phyloP scores from a whole-genome alignment of 176 grass and related monocot genomes.

The Puya raimondii region DNA sequence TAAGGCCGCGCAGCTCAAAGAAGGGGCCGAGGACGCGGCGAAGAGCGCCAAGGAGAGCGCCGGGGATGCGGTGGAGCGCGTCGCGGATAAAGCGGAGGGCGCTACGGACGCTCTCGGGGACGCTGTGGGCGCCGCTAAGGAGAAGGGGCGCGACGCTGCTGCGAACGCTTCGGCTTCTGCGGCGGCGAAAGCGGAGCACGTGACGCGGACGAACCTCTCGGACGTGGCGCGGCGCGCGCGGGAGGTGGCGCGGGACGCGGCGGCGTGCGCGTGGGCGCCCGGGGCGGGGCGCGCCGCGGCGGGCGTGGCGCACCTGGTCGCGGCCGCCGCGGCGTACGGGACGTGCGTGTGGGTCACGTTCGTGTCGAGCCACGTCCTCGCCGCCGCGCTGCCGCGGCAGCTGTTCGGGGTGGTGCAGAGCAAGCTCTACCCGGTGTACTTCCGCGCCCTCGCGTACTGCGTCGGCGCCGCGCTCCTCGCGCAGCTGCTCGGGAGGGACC shows the following conservation, averaged over 20 bases:
- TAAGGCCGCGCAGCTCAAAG: conserved; percentile 2
- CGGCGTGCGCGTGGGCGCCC: conserved; percentile 26
- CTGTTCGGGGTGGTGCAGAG: conserved; percentile 82
- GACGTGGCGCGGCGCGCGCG: conserved; percentile 45
- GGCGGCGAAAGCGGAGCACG: conserved; percentile 9
- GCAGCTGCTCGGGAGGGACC: conserved; percentile 43
- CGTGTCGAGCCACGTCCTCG: conserved; percentile 64
- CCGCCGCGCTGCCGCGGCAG: conserved; percentile 38
- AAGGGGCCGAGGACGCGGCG: conserved; percentile 22
- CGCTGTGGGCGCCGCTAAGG: conserved; percentile 9
- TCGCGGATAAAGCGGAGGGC: conserved; percentile 14
- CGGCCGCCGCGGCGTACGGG: conserved; percentile 52
- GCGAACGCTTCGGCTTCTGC: neutral
- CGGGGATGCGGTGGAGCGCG: conserved; percentile 6
- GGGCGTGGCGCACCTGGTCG: conserved; percentile 49
- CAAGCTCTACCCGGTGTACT: conserved; percentile 87
- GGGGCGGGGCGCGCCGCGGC: conserved; percentile 25
- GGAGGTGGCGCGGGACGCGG: conserved; percentile 42
- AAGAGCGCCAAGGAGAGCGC: conserved; percentile 26
- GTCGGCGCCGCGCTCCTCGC: conserved; percentile 34
- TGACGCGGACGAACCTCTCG: conserved; percentile 44
- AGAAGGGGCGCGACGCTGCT: neutral
- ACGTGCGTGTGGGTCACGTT: conserved; percentile 80
- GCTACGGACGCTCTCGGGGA: conserved; percentile 9
- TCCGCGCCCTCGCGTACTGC: conserved; percentile 51